These are phyloP conservation scores for Fusarium chlamydosporum DNA, from an alignment of 2,329 filamentous ascomycete species.

Conservation along the genomic window DNA sequence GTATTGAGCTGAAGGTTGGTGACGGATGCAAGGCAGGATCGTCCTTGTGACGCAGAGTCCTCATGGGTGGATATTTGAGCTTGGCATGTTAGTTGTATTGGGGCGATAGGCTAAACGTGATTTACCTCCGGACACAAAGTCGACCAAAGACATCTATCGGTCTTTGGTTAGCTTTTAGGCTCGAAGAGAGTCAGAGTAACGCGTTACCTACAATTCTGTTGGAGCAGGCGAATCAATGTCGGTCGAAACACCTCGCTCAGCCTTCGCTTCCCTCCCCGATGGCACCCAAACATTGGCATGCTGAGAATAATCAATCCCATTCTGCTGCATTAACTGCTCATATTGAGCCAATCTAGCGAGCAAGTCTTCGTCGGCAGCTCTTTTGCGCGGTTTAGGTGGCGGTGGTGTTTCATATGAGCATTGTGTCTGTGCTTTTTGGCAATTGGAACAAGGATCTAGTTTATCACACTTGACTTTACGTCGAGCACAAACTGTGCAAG, in stretches of 20 bases:
- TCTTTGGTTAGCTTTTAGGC: accelerated
- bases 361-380: constrained; percentile 50
- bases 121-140: constrained; percentile 38
- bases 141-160: constrained; percentile 43
- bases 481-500: constrained; percentile 42
- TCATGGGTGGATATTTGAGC: constrained; percentile 47
- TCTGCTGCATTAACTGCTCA: constrained; percentile 50
- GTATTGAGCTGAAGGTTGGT: constrained; percentile 21
- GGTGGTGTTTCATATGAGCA: constrained; percentile 48
- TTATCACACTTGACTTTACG: constrained; percentile 57
- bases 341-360: constrained; percentile 45
- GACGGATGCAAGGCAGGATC: constrained; percentile 36
- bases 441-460: constrained; percentile 60
- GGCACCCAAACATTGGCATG: constrained; percentile 48
- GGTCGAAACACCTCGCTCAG: neutral
- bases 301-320: constrained; percentile 45
- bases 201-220: constrained; percentile 16
- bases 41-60: constrained; percentile 42
- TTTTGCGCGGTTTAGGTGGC: constrained; percentile 47
- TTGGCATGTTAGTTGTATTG: constrained; percentile 8
- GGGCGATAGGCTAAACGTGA: accelerated
- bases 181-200: accelerated
- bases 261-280: constrained; percentile 24
- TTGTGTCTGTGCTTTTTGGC: constrained; percentile 54
- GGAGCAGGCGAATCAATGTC: neutral